Base-by-base conservation (phyloP, 169 alveolate genomes). In the Miamiensis avidus region DNA sequence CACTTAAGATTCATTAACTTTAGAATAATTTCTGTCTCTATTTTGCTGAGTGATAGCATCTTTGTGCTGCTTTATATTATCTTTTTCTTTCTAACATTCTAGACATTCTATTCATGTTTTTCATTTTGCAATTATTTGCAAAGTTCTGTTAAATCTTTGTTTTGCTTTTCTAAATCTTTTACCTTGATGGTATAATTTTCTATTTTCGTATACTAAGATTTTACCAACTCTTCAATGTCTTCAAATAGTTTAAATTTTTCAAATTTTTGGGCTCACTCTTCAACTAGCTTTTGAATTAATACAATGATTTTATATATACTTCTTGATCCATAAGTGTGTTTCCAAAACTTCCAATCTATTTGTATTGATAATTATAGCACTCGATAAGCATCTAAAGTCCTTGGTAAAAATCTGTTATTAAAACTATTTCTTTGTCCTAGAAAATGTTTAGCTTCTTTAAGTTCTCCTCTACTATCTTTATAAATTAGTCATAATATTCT, bases 351-450 rank as follows among this genome's bases (percentile, higher is more conserved):
- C 84, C 65, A n/a, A 64, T 34, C 64, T 74, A 75, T 79, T 1
- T 28, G 25, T 29, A 0, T 34, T 79, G 64, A 64, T 64, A 79
- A 65, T 79, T 79, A 29, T 79, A 79, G 26, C 75, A 34, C 6
- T 79, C 84, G 64, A 79, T 79, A 0, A 79, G 29, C 31, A 79
- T 65, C 65, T 79, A 49, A 20, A 79, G 75, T 0, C 65, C 84
- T 72, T 79, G 76, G 26, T 79, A 79, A 64, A 79, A 79, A 79
- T 79, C 84, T 16, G 84, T 79, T 0, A 79, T 49, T n/a, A 79
- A 25, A 49, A 79, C 29, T 20, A 79, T 79, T 79, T 79, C 84
- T 79, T 79, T 79, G 26, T 79, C 84, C 64, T 79, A 25, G 16
- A 79, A 79, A 6, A 49, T 28, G 29, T 79, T 79, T 34, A 64